Base-by-base conservation (phyloP, 345 rosid genomes). In the Syzygium jambos region DNA sequence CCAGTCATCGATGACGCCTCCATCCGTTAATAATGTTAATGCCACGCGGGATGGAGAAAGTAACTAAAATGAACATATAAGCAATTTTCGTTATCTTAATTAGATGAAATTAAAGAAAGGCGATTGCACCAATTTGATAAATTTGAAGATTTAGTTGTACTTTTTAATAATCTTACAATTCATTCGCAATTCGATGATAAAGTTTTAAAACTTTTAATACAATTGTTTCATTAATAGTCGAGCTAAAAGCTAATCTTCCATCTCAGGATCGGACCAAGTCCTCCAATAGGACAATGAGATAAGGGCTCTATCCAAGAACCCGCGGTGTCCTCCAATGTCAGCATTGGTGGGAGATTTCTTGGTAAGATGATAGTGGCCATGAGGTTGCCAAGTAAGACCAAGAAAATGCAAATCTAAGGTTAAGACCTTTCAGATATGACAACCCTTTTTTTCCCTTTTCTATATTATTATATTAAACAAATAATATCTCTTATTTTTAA, bases 191-290 rank as follows among this genome's bases (percentile, higher is more conserved):
- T 19, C 7, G 5, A 7, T 34, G 16, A 5, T 8, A 7, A 16
- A 2, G 2, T 65, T 30, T 8, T 8, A 4, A 19, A 17, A 16
- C 30, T 65, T 30, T 73, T 0, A 7, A 73, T 9, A 5, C 3
- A 11, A 0, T 73, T 34, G 16, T 73, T 2, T 0, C 0, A 11
- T 0, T 21, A 73, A 34, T 30, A 1, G 30, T 19, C 22, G 57
- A 15, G 12, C 29, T 27, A 59, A 65, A 30, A 11, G 80, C 23
- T 55, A 19, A 6, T 21, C 9, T 55, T 55, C 23, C 21, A 55
- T 21, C 22, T 73, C 41, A 34, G 78, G 78, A 68, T 30, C 38
- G 41, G 23, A 68, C 78, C 46, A 1, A 19, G 78, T 65, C 78
- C 41, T 16, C 19, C 11, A 12, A 65, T 9, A 16, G 43, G 78